Evolutionary conservation across 176 grass and related monocot species (phyloP), one percentile per base, ranked within the genome.

Genomic region (Tillandsia fasciculata): DNA sequence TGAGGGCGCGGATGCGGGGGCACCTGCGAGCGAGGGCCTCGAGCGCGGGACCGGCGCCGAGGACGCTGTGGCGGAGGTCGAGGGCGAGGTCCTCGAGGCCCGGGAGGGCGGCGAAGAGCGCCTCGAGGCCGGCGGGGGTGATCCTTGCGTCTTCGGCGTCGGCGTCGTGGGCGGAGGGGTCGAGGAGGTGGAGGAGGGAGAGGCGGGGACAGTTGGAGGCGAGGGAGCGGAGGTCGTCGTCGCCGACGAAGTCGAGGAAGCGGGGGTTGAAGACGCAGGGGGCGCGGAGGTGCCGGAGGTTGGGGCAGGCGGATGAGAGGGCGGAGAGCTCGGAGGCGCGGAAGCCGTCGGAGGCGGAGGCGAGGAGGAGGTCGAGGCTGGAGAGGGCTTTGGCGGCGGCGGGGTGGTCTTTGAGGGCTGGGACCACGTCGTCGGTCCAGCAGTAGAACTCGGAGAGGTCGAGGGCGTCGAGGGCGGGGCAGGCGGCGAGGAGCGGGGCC

Each of bases 381-480:
- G 84, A 67, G 67, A 99, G 87, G 11, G 70, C 68, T 0, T 58
- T 71, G 3, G 89, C 84, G 11, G 85, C 82, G 14, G 51, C 2
- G 0, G 84, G 84, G 61, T 90, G 52, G 20, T 72, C 79, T 1
- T 65, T 54, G 50, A 99, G 80, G 2, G 95, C 90, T 20, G 70
- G 82, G 23, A 69, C 26, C 12, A 99, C 66, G 81, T 99, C 95
- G 56, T 99, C 95, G 50, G 84, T 90, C 95, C 95, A 99, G 90
- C 95, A 99, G 72, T 99, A 99, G 83, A 99, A 99, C 28, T 94
- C 87, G 0, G 85, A 90, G 52, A 99, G 83, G 80, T 99, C 95
- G 67, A 99, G 80, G 48, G 76, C 51, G 6, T 49, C 11, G 48
- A 99, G 82, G 65, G 12, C 3, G 9, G 70, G 50, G 70, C 90